A percentile compares a stretch with the other conserved stretches of the same genome.
These are phyloP conservation scores for Calcarisporium arbuscula DNA, from an alignment of 2,329 filamentous ascomycete species.

Conservation along the genomic window DNA sequence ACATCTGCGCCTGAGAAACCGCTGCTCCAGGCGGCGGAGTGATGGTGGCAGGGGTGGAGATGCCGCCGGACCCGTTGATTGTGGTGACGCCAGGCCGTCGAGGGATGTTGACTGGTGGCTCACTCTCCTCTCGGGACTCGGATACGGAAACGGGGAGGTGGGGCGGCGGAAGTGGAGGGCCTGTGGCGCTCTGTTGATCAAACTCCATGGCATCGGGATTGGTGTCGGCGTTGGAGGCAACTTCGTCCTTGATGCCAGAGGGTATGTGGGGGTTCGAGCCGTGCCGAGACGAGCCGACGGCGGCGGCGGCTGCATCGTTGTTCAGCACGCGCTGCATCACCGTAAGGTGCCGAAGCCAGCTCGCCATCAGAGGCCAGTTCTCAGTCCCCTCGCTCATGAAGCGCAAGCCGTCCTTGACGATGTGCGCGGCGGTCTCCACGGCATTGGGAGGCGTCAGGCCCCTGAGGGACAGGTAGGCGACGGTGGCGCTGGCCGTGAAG, in stretches of 20 bases:
- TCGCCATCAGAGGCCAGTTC: constrained; percentile 52
- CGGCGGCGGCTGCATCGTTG: constrained; percentile 38
- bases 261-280: constrained; percentile 22
- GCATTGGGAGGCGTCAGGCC: constrained; percentile 50
- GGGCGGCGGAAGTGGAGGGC: constrained; percentile 17
- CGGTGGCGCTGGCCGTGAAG: constrained; percentile 54
- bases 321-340: constrained; percentile 57
- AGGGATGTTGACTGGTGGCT: constrained; percentile 41
- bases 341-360: constrained; percentile 53
- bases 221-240: constrained; percentile 47
- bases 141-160: constrained; percentile 29
- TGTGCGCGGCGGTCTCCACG: constrained; percentile 49
- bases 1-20: constrained; percentile 16
- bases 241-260: constrained; percentile 45
- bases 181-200: constrained; percentile 33
- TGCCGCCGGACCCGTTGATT: constrained; percentile 50
- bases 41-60: constrained; percentile 39
- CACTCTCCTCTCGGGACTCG: constrained; percentile 41
- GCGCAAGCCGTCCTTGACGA: constrained; percentile 52
- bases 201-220: constrained; percentile 53
- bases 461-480: constrained; percentile 57
- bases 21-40: constrained; percentile 33
- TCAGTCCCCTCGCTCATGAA: constrained; percentile 54
- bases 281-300: constrained; percentile 27
- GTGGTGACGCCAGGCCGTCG: constrained; percentile 30